Evolutionary conservation across 1,284 basidiomycete genomes (phyloP), one percentile per base, ranked within the genome.

Genomic region (Fomitopsis pinicola): DNA sequence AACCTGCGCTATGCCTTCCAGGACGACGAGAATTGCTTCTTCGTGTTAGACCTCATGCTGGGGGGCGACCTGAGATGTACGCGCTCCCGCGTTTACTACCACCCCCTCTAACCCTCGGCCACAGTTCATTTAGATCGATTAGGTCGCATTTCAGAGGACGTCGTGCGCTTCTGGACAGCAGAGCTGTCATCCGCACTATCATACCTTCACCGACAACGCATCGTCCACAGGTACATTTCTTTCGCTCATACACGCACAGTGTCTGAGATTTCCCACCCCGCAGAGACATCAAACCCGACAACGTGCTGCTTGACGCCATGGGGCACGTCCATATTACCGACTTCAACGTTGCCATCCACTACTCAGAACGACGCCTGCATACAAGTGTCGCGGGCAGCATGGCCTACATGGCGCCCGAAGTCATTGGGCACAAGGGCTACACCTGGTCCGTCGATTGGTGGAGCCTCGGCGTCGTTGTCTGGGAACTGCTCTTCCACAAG

Each of bases 391-490:
- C 95, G 1, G 95, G 95, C 2, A 95, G 92, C 67, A 97, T 98
- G 94, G 96, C 97, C 0, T 99, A 99, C 78, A 99, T 99, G 97
- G 95, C 96, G 2, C 92, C 96, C 1, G 95, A 98, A 73, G 90
- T 98, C 19, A 82, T 98, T 54, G 82, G 71, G n/a, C 67, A 70
- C 33, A 86, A 82, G 68, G 90, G 90, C 26, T 98, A 98, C 74
- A 91, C 91, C 10, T 95, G 92, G 81, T 88, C 89, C 36, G 86
- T 94, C 59, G 95, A 98, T 73, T 98, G 93, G 90, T 98, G 95
- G 95, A 95, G 92, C 68, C 80, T 98, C 26, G 95, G 95, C 42
- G 83, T 98, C 62, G 90, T 92, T 36, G 88, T 88, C 57, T 97
- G 91, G 77, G 95, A 98, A 73, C 83, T 97, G 26, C 75, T 97